These are phyloP conservation scores for Plasmodium reichenowi DNA, from an alignment of 169 alveolate species.

Conservation along the genomic window DNA sequence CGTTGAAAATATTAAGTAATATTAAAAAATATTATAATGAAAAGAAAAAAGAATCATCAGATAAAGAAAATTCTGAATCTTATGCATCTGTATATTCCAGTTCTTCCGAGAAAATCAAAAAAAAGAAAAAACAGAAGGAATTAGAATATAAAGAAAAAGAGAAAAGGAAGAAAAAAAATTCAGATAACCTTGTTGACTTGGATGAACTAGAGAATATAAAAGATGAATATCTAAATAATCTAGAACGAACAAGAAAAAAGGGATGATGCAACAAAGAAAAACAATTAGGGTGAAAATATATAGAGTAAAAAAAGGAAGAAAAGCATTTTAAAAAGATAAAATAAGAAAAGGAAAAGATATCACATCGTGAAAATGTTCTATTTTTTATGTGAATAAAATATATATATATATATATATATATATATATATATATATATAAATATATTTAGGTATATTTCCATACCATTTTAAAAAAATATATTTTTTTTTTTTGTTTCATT, in stretches of 20 bases:
- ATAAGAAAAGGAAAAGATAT: background rate
- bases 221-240: background rate
- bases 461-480: too few species aligned
- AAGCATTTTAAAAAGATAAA: background rate
- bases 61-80: background rate
- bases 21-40: slow-evolving; percentile 62
- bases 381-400: too few species aligned
- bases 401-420: too few species aligned
- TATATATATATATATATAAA: too few species aligned
- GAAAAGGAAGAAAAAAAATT: background rate
- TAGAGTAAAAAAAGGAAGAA: background rate
- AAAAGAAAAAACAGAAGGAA: background rate
- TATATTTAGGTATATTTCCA: too few species aligned
- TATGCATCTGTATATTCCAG: background rate
- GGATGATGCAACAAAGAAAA: background rate
- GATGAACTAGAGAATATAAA: background rate
- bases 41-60: background rate
- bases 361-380: too few species aligned
- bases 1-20: slow-evolving; percentile 31
- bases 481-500: too few species aligned
- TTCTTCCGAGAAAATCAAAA: slow-evolving; percentile 2
- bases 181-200: background rate
- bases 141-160: background rate
- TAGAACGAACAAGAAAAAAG: background rate
- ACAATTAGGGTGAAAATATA: background rate